Conservation (phyloP, 2,329 filamentous ascomycete species). For the Cercospora janseana region DNA sequence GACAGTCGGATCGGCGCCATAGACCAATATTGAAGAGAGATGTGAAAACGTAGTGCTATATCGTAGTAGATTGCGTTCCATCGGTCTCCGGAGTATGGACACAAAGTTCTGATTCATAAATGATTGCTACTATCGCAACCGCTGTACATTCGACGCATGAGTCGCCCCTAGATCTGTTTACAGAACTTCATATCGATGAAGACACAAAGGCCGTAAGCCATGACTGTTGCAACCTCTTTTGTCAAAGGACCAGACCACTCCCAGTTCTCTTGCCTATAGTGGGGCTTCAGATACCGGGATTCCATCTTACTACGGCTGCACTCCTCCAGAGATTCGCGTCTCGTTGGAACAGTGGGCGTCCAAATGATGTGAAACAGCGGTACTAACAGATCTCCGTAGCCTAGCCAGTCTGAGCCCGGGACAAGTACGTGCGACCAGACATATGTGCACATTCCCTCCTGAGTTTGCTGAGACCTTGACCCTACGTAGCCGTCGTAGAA, state of each 20-base stretch:
- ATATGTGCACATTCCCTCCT: neutral
- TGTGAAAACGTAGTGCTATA: too few species aligned
- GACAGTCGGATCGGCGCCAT: too few species aligned
- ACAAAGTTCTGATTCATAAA: too few species aligned
- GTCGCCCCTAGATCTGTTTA: too few species aligned
- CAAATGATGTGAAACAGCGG: constrained; percentile 6
- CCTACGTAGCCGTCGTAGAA: neutral
- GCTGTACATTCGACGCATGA: too few species aligned
- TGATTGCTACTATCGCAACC: too few species aligned
- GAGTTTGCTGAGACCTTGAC: neutral
- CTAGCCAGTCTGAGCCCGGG: constrained; percentile 13
- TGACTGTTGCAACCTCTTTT: neutral
- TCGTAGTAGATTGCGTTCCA: too few species aligned
- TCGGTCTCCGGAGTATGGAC: too few species aligned
- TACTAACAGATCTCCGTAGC: constrained; percentile 8
- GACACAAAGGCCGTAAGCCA: constrained; percentile 2
- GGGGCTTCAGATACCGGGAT: neutral
- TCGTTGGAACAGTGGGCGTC: constrained; percentile 7
- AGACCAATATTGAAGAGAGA: too few species aligned
- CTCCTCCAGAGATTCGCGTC: constrained; percentile 5
- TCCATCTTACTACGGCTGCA: neutral
- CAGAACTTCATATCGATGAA: neutral
- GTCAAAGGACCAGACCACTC: neutral
- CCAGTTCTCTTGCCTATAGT: constrained; percentile 5
- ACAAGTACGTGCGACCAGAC: constrained; percentile 8